Base-by-base conservation (phyloP, 2,329 filamentous ascomycete species). In the Diaporthe nobilis region DNA sequence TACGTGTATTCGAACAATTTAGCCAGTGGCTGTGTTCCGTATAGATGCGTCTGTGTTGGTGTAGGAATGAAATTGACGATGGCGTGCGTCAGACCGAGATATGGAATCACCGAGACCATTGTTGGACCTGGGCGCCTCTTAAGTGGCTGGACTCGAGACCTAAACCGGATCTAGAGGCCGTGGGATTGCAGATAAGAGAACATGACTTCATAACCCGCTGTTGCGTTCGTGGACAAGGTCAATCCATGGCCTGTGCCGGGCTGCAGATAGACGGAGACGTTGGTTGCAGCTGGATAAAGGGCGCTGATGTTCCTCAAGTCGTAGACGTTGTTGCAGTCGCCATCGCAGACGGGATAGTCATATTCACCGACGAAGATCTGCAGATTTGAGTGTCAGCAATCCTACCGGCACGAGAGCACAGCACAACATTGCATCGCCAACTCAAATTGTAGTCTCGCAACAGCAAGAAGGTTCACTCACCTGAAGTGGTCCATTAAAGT, bases 241-340 rank as follows among this genome's bases (percentile, higher is more conserved):
- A 85, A 78, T 9, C 79, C 82, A 78, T 85, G 83, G 2, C 84
- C 83, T 6, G 83, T 83, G 70, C 83, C 80, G 8, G 84, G 84
- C 76, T 85, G 83, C 2, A 85, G 77, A 60, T 81, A 79, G 20
- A 79, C 77, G 17, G 80, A 76, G 39, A 84, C 78, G 20, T 78
- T 79, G 53, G 76, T 77, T 4, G 81, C 82, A 22, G 79, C 79
- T 28, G 83, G 81, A 25, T 72, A 81, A 83, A 12, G 74, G 73
- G n/a, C 70, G 61, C 28, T 75, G 77, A 73, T 55, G 9, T 34
- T 58, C n/a, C 7, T 53, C 47, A 60, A 44, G 22, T 68, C 20
- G 51, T 34, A 49, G 8, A 42, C 7, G 20, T 47, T 79, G 20
- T 80, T 83, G 77, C 84, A 86, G 78, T 85, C 81, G 28, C 84